Base-by-base conservation (phyloP, 352 stramenopile species). In the Phytophthora constricta region DNA sequence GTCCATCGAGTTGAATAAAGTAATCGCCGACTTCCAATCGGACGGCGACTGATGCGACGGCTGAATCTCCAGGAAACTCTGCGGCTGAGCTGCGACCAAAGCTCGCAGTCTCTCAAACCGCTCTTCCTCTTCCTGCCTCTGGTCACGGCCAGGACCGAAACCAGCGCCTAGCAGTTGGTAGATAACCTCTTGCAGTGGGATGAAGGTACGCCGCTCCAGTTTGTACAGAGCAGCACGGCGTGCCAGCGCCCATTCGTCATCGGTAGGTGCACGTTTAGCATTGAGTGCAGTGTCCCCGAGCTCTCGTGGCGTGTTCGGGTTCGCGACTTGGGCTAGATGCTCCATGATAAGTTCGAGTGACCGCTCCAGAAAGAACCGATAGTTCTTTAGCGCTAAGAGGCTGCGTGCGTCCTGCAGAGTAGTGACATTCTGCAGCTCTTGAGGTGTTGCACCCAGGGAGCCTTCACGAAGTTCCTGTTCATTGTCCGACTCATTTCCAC, bases 361-460 rank as follows among this genome's bases (percentile, higher is more conserved):
- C 26, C 82, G 74, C 62, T 93, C 86, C 20, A 93, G 37, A 50
- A 90, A 93, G 47, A 90, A 89, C 0, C 86, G 81, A 58, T 91
- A 93, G 52, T 82, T 88, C 62, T 90, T 90, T 1, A 93, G 50
- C 1, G 86, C 86, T 11, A 86, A 46, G 27, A 91, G 27, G 62
- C 79, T 85, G 9, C 81, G 76, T 5, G 77, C 71, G 37, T 91
- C 78, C 31, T 86, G 78, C 37, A 85, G 51, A 11, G 55, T 77
- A 8, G 70, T 80, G 26, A 83, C 65, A 20, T 74, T 77, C 25
- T 71, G 59, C 14, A 78, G 47, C 23, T 79, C 72, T n/a, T 68
- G 61, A 3, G 68, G 61, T 10, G 48, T 62, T 34, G 67, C 56
- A 20, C 54, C 53, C 16, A 74, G 41, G 4, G 70, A 75, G 0